Conservation (phyloP, 352 stramenopile species). For the Phytopythium litorale region DNA sequence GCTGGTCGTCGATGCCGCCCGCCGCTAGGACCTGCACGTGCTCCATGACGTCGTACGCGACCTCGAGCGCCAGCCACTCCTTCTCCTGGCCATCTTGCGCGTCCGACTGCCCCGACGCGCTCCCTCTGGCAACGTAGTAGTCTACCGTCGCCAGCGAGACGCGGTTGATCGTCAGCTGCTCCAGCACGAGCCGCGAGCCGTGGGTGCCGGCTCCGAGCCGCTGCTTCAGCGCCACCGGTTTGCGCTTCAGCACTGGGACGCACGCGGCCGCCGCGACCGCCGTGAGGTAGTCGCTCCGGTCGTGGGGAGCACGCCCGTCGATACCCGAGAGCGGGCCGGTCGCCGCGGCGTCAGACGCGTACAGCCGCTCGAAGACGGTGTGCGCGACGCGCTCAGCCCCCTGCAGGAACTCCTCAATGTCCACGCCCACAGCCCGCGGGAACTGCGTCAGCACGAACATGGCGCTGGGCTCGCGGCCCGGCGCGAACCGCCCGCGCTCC, state of each 20-base stretch:
- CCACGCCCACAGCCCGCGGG: slow-evolving; percentile 19
- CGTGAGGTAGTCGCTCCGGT: slow-evolving; percentile 13
- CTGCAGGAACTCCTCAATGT: slow-evolving; percentile 39
- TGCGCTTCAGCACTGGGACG: slow-evolving; percentile 20
- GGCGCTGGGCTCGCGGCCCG: slow-evolving; percentile 31
- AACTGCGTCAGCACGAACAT: slow-evolving; percentile 58
- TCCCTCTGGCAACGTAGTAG: slow-evolving; percentile 18
- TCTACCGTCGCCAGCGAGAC: slow-evolving; percentile 37
- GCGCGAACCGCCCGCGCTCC: slow-evolving; percentile 25
- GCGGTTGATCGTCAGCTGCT: slow-evolving; percentile 41
- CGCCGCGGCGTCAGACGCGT: slow-evolving; percentile 12
- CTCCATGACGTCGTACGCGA: slow-evolving; percentile 47
- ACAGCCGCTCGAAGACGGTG: slow-evolving; percentile 44
- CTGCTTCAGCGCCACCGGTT: slow-evolving; percentile 20
- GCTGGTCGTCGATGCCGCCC: slow-evolving; percentile 35
- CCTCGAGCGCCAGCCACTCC: slow-evolving; percentile 44
- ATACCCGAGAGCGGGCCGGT: background rate
- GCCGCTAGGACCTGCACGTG: slow-evolving; percentile 22
- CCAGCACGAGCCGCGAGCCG: slow-evolving; percentile 21
- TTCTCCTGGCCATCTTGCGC: slow-evolving; percentile 8
- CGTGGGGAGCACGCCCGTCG: too few relatives aligned
- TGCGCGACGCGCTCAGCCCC: slow-evolving; percentile 31
- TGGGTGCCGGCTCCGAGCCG: slow-evolving; percentile 2
- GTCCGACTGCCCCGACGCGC: background rate
- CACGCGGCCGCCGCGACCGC: slow-evolving; percentile 22